These are phyloP conservation scores for Aspergillus wentii DNA, from an alignment of 495 filamentous ascomycete genomes.

Conservation along the genomic window DNA sequence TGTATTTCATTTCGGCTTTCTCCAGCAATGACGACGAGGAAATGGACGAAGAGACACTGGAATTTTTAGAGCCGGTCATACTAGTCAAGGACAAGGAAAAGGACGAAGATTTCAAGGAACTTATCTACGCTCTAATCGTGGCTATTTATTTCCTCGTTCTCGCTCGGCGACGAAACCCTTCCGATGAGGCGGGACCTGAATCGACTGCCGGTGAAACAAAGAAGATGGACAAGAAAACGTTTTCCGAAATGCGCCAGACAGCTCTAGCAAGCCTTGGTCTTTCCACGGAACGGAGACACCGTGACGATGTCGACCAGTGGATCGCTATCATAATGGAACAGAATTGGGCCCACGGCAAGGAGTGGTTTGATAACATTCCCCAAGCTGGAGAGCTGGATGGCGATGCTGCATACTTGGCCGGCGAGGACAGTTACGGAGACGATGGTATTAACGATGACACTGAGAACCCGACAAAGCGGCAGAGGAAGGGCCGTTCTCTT, in stretches of 20 bases:
- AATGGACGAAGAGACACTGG: conserved; percentile 31
- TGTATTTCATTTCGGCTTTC: conserved; percentile 34
- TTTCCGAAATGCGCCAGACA: conserved; percentile 44
- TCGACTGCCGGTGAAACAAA: conserved; percentile 19
- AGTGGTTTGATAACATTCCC: conserved; percentile 61
- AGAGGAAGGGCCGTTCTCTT: conserved; percentile 7
- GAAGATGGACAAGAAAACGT: conserved; percentile 45
- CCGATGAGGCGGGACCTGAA: conserved; percentile 8
- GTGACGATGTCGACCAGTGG: conserved; percentile 56
- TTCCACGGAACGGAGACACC: conserved; percentile 27
- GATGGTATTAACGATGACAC: conserved; percentile 23
- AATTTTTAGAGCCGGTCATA: conserved; percentile 34
- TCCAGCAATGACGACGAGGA: conserved; percentile 25
- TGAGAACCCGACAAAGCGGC: conserved; percentile 13
- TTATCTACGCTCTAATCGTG: conserved; percentile 47
- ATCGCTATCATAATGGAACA: conserved; percentile 51
- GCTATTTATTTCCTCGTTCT: conserved; percentile 62
- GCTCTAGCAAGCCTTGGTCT: conserved; percentile 37
- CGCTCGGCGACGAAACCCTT: conserved; percentile 33
- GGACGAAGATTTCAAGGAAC: conserved; percentile 38
- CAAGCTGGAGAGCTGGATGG: conserved; percentile 34
- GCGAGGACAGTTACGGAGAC: conserved; percentile 34
- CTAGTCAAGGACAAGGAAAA: conserved; percentile 22
- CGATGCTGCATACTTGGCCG: conserved; percentile 26
- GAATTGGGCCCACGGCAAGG: conserved; percentile 57